Base-by-base conservation (phyloP, 805 yeast genomes). In the Priceomyces medius region DNA sequence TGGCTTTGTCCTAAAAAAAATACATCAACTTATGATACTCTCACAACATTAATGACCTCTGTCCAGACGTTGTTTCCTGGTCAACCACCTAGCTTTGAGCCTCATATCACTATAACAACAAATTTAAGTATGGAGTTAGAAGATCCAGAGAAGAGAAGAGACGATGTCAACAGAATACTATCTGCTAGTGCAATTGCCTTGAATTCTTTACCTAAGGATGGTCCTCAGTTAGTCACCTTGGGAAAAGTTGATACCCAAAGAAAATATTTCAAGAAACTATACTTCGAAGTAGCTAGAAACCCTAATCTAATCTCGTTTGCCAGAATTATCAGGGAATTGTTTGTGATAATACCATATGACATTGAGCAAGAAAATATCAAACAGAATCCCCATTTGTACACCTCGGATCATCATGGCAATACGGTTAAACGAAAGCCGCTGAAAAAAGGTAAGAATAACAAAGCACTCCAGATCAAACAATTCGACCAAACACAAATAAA, bases 31-130 rank as follows among this genome's bases (percentile, higher is more conserved):
- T 59, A 76, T 51, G 86, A 81, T 37, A 77, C 79, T 36, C 59
- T 86, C 17, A 63, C 67, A 10, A 76, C 84, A 14, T 66, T 83
- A 27, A 81, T 83, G 59, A 66, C 74, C n/a, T 81, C 88, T 7
- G 59, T 86, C 26, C 77, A 75, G 32, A 82, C 90, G 1, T 64
- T 85, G n/a, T 84, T 86, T 53, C 85, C 85, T 8, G 83, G 80
- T 38, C 73, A 60, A 41, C 80, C 88, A 1, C 84, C 85, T 2
- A 58, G 54, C 21, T 81, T 85, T 51, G 85, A 79, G 46, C 95
- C 95, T 3, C 95, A 86, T 56, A 71, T 87, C 26, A 87, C 95
- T 1, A 71, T 86, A 20, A 79, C 88, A 2, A 73, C 88, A n/a
- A 74, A 78, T 43, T 65, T 86, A 23, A 65, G 60, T 1, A 64